Evolutionary conservation across 768 basidiomycete genomes (phyloP), one percentile per base, ranked within the genome.

Genomic region (Russula olivacea): DNA sequence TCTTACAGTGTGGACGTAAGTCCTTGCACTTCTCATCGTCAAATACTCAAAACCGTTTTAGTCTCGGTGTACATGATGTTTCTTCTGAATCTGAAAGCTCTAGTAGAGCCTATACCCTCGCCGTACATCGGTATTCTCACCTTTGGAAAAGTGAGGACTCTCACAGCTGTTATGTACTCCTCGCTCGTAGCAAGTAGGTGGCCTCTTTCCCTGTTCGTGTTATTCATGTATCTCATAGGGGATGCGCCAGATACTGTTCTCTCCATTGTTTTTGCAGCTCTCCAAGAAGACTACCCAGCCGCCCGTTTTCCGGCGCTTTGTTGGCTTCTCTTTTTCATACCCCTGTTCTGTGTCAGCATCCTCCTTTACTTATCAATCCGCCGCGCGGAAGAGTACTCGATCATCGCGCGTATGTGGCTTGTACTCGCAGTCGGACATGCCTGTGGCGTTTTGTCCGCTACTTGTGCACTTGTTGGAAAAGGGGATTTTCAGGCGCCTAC

Each of bases 261-360:
- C 34, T 64, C 63, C 25, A 55, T 60, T 8, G 41, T 55, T 32
- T 60, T 60, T 59, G 49, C 54, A 12, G 58, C 58, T 12, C 58
- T 64, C 54, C 63, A 64, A 55, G 63, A 64, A 30, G 59, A 60
- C 53, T 60, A 55, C 11, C 59, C 63, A 15, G 30, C 40, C 32
- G 40, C 58, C 34, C 63, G 63, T 25, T 60, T 64, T 15, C 63
- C 63, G 38, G 63, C 53, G 6, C 48, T 64, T 32, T 64, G 63
- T 36, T 64, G 63, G 63, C 63, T 64, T 56, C 51, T 55, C 54
- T 55, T 60, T 48, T 60, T 60, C 36, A 64, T 64, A 60, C 63
- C 59, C 58, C 54, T 64, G 63, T 64, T 28, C 38, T 59, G 58
- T 25, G 48, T 64, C 38, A 64, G 19, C 54, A 19, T 30, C 12